Evolutionary conservation across 2,329 filamentous ascomycete genomes (phyloP).

Genomic region (Exophiala oligosperma): DNA sequence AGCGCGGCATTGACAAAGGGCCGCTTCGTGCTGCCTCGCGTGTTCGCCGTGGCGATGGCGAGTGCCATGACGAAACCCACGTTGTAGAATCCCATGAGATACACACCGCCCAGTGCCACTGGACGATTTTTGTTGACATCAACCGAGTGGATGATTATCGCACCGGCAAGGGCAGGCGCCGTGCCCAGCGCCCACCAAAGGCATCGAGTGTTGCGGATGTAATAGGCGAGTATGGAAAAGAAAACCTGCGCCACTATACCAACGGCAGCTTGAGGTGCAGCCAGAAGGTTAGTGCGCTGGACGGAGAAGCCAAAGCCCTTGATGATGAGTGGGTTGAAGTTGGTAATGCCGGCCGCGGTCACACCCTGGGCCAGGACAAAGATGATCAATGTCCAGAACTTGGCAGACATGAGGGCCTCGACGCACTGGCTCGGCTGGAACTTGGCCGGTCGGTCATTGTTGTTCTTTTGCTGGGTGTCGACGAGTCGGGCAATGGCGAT

Average conservation of each 20-base stretch:
- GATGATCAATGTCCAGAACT: not conserved
- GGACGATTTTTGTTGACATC: conserved; percentile 2
- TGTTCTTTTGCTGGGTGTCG: conserved; percentile 5
- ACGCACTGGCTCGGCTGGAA: not conserved
- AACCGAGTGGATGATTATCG: conserved; percentile 4
- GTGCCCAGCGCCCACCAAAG: not conserved
- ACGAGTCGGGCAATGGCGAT: conserved; percentile 3
- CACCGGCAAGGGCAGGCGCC: conserved; percentile 1
- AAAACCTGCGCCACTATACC: conserved; percentile 3
- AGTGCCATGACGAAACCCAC: conserved; percentile 3
- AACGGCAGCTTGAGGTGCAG: conserved; percentile 8
- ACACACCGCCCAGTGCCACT: conserved; percentile 5
- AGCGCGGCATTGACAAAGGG: conserved; percentile 5
- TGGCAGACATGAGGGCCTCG: not conserved
- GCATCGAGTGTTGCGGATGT: conserved; percentile 1
- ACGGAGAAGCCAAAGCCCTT: conserved; percentile 21
- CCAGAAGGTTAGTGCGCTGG: conserved; percentile 2
- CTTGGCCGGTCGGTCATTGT: conserved; percentile 1
- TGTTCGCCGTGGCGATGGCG: conserved; percentile 4
- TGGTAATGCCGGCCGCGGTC: conserved; percentile 19
- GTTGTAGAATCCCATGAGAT: conserved; percentile 12
- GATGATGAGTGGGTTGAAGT: conserved; percentile 23
- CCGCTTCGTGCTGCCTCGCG: conserved; percentile 3
- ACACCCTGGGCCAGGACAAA: conserved; percentile 23
- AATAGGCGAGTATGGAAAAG: conserved; percentile 2